These are phyloP conservation scores for Diaporthe sp. DNA, from an alignment of 2,329 filamentous ascomycete genomes.

Conservation along the genomic window DNA sequence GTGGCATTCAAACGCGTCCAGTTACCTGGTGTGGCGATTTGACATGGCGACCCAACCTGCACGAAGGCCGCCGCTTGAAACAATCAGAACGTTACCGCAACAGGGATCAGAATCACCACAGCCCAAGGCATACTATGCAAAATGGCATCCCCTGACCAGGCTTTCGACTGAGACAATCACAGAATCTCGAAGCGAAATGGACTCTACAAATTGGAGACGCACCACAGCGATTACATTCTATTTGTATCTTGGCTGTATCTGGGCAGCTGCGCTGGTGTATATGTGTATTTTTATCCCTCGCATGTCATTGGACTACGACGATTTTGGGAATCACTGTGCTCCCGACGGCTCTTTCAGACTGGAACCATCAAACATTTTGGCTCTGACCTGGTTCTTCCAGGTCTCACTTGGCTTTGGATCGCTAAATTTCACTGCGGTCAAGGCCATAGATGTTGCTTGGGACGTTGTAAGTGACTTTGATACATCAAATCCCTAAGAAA, in stretches of 20 bases:
- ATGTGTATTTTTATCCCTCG: neutral
- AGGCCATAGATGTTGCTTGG: neutral
- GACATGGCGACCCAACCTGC: neutral
- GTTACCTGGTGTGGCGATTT: neutral
- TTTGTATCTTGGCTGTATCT: neutral
- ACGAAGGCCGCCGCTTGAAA: neutral
- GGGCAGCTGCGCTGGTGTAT: neutral
- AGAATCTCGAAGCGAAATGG: neutral
- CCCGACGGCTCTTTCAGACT: constrained; percentile 6
- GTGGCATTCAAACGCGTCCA: neutral
- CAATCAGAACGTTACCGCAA: neutral
- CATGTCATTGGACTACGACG: accelerated
- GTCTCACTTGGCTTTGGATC: neutral
- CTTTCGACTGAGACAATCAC: neutral
- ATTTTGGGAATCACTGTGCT: neutral
- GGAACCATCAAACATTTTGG: neutral
- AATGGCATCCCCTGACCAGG: neutral
- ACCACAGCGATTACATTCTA: neutral
- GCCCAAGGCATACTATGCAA: neutral
- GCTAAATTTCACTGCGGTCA: neutral
- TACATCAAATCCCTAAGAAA: no score
- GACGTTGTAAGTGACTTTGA: neutral
- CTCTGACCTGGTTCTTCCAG: neutral
- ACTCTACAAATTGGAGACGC: neutral
- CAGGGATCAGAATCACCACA: neutral